These are phyloP conservation scores for Solanum dulcamara DNA, from an alignment of 257 asterid species.

Conservation along the genomic window DNA sequence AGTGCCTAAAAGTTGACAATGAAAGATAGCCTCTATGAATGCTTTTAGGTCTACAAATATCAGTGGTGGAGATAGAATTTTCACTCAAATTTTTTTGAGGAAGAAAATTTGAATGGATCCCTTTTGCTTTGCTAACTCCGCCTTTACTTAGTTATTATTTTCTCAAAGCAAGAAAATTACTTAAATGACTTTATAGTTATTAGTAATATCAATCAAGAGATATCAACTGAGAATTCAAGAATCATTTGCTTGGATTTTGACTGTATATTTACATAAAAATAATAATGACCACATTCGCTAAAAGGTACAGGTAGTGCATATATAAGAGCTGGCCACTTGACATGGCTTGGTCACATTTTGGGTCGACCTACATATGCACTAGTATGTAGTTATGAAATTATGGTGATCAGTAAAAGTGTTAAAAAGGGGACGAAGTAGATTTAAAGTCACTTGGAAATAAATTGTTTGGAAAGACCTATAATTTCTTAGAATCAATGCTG, in stretches of 20 bases:
- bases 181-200: not conserved
- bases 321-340: not conserved
- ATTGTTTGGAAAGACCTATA: not conserved
- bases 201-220: not conserved
- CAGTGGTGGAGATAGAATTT: not conserved
- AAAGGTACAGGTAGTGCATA: not conserved
- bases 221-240: not conserved
- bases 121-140: not conserved
- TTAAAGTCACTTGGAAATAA: not conserved
- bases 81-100: accelerated
- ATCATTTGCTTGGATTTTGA: too few species aligned
- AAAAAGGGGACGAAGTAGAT: not conserved
- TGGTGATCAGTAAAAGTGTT: too few species aligned
- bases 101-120: not conserved
- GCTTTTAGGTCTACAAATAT: not conserved
- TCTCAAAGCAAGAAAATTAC: not conserved
- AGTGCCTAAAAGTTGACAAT: not conserved
- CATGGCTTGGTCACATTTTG: not conserved
- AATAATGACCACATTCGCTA: not conserved
- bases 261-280: too few species aligned
- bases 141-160: not conserved
- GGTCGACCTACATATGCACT: too few species aligned
- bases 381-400: not conserved
- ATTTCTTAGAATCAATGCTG: not conserved
- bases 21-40: not conserved